These are phyloP conservation scores for Eimeria sp. DNA, from an alignment of 169 alveolate species.

Conservation along the genomic window DNA sequence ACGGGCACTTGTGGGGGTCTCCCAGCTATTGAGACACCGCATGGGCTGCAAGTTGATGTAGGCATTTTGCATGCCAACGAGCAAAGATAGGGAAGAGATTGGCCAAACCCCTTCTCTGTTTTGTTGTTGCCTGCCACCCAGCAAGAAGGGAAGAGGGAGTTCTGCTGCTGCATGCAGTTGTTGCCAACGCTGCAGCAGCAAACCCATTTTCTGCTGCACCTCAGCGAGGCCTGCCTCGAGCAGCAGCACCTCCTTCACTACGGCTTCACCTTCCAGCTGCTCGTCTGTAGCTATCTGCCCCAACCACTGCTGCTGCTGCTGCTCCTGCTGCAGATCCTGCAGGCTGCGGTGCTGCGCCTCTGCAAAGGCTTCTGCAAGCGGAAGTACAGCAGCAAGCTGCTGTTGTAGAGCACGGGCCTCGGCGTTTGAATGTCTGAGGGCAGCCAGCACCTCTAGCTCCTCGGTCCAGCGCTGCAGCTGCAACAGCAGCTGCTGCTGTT, in stretches of 20 bases:
- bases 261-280: neutral
- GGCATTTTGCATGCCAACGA: constrained; percentile 1
- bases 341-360: constrained; percentile 18
- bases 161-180: constrained; percentile 6
- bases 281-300: neutral
- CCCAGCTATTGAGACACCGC: constrained; percentile 27
- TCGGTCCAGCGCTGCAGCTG: constrained; percentile 11
- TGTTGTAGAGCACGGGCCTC: neutral
- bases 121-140: constrained; percentile 17
- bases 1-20: neutral
- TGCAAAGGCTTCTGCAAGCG: neutral
- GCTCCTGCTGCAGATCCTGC: neutral
- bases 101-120: constrained; percentile 28
- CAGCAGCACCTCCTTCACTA: neutral
- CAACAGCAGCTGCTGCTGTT: neutral
- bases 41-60: constrained; percentile 51
- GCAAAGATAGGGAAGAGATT: neutral
- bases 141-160: neutral
- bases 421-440: neutral
- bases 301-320: neutral
- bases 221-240: neutral
- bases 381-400: neutral
- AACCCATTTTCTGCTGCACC: neutral
- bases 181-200: neutral
- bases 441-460: neutral